Conservation (phyloP, 768 basidiomycete species). For the Boletellus ananas region DNA sequence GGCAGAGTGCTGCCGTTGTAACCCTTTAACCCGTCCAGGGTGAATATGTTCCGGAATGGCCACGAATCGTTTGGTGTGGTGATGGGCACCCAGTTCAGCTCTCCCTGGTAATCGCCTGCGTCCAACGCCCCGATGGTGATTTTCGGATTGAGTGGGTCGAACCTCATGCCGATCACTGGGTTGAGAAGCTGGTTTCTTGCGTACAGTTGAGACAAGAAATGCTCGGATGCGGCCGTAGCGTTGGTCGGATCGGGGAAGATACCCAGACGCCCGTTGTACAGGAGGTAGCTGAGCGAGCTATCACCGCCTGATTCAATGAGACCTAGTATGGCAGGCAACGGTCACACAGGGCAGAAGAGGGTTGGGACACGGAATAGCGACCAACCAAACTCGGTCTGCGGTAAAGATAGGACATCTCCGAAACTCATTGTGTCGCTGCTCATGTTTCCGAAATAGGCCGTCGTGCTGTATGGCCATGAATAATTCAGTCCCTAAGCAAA, state of each 20-base stretch:
- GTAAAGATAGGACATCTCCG: conserved; percentile 11
- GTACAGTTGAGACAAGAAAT: conserved; percentile 16
- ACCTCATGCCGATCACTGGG: conserved; percentile 19
- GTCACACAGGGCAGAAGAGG: too few relatives aligned
- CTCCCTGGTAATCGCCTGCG: conserved; percentile 18
- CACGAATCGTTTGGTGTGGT: conserved; percentile 13
- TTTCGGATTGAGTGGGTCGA: conserved; percentile 24
- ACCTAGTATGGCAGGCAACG: background rate
- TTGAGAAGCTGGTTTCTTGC: conserved; percentile 15
- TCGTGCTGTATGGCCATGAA: conserved; percentile 11
- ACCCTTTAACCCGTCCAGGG: conserved; percentile 15
- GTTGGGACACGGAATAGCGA: background rate
- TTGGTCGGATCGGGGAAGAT: conserved; percentile 22
- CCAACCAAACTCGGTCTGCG: conserved; percentile 15
- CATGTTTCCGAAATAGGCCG: conserved; percentile 10
- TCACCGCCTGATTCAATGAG: conserved; percentile 16
- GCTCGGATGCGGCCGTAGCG: conserved; percentile 13
- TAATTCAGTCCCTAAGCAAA: conserved; percentile 6
- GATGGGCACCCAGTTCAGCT: conserved; percentile 20
- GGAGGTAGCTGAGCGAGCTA: conserved; percentile 12
- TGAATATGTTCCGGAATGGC: conserved; percentile 4
- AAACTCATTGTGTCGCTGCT: conserved; percentile 15
- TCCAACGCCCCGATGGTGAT: conserved; percentile 27
- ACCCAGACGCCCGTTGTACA: conserved; percentile 21
- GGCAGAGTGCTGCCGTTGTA: conserved; percentile 18